Evolutionary conservation across 345 rosid species (phyloP).

Genomic region (Eucalyptus caleyi): DNA sequence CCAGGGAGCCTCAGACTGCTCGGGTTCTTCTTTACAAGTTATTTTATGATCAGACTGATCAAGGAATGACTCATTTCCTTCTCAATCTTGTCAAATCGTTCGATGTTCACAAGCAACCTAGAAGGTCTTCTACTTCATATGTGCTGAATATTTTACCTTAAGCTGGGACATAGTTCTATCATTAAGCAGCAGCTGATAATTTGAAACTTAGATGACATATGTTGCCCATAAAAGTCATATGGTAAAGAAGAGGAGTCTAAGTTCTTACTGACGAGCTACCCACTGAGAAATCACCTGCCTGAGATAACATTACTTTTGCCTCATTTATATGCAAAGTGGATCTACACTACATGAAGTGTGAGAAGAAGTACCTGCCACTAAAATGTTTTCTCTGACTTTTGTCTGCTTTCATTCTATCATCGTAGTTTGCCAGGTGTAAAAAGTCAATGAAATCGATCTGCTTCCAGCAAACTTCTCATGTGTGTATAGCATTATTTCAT

Average conservation of each 20-base stretch:
- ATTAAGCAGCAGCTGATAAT: not conserved
- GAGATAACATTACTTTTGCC: not conserved
- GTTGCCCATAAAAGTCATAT: not conserved
- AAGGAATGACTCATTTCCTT: constrained; percentile 90
- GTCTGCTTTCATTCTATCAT: not conserved
- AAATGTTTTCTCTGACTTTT: not conserved
- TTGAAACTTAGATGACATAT: not conserved
- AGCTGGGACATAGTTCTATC: not conserved
- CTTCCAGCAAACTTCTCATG: not conserved
- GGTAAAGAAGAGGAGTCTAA: not conserved
- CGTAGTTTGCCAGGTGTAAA: not conserved
- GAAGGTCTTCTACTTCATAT: constrained; percentile 38
- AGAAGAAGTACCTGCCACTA: not conserved
- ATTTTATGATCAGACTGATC: constrained; percentile 91
- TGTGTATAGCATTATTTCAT: not conserved
- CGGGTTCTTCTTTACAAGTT: constrained; percentile 89
- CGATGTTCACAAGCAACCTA: constrained; percentile 76
- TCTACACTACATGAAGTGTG: not conserved
- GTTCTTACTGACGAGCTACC: not conserved
- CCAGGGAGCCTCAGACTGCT: constrained; percentile 80
- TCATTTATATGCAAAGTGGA: not conserved
- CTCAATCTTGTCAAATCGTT: constrained; percentile 65
- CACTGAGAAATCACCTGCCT: not conserved
- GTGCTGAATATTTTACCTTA: not conserved
- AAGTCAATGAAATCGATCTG: not conserved